A percentile compares a stretch with the other conserved stretches of the same genome.
Conservation (phyloP, 2,329 filamentous ascomycete species). For the Lecanicillium sp. region DNA sequence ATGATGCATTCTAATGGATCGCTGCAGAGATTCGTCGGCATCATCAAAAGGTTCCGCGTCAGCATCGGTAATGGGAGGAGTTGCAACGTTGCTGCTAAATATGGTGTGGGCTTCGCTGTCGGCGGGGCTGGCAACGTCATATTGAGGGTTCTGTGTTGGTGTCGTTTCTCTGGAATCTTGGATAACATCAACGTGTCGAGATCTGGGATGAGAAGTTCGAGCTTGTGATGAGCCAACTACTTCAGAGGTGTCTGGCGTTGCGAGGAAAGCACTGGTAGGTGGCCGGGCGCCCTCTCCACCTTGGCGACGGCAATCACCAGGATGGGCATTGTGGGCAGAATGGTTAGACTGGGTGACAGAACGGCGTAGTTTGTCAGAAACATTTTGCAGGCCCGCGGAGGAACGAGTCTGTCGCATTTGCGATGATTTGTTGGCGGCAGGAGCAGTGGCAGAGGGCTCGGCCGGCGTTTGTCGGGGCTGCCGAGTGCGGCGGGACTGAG, state of each 20-base stretch:
- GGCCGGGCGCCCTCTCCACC: slow-evolving; percentile 5
- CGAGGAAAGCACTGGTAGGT: slow-evolving; percentile 25
- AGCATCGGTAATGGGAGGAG: slow-evolving; percentile 66
- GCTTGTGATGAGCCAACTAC: slow-evolving; percentile 20
- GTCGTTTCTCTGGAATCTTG: slow-evolving; percentile 37
- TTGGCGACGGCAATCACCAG: slow-evolving; percentile 5
- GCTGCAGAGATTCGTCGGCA: slow-evolving; percentile 39
- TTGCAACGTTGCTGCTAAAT: slow-evolving; percentile 58
- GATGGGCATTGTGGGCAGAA: slow-evolving; percentile 12
- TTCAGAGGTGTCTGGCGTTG: slow-evolving; percentile 52
- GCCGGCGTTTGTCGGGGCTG: slow-evolving; percentile 19
- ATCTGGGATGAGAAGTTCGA: slow-evolving; percentile 30
- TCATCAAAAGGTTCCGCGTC: slow-evolving; percentile 55
- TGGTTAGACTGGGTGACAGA: slow-evolving; percentile 13
- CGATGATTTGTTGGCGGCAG: slow-evolving; percentile 12
- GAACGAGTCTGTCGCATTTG: slow-evolving; percentile 18
- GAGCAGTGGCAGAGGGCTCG: slow-evolving; percentile 20
- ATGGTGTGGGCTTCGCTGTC: slow-evolving; percentile 49
- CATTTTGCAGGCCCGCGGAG: slow-evolving; percentile 17
- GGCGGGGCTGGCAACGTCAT: slow-evolving; percentile 42
- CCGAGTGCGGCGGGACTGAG: slow-evolving; percentile 21
- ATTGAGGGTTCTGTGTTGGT: slow-evolving; percentile 29
- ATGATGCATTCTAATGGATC: slow-evolving; percentile 36
- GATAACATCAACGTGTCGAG: slow-evolving; percentile 31
- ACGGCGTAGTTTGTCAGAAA: slow-evolving; percentile 27